Evolutionary conservation across 305 asterid genomes (phyloP), one percentile per base, ranked within the genome.

Genomic region (Ruellia speciosa): DNA sequence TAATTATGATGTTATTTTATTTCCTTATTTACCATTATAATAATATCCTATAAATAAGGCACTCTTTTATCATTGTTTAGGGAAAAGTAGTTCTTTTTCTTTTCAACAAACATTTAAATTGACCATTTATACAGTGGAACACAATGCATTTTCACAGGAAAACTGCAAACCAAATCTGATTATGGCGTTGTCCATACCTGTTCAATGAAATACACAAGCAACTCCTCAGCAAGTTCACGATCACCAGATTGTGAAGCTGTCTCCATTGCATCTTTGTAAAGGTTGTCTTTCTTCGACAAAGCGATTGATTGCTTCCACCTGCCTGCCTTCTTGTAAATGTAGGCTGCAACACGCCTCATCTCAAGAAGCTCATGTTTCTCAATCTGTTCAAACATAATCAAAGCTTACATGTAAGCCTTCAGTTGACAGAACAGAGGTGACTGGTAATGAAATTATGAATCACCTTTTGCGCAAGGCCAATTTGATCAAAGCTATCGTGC

Each of bases 301-400:
- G 97, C 94, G 78, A 93, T 93, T 16, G 97, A 93, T 63, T 79
- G 96, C 81, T 81, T 89, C 99, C 99, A 93, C 66, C 99, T 81
- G 52, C 99, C 99, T n/a, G 97, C 99, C 79, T 86, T 93, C 84
- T 93, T 93, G 79, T 93, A 93, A 55, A 93, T 93, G 72, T 87
- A 89, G 39, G 99, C 95, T 52, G 99, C 96, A 70, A 89, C 99
- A 63, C 99, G 97, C 73, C 99, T 83, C 99, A 93, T 93, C 83
- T 93, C 99, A 67, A 93, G 96, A 63, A 93, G 95, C 80, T 93
- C 99, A 19, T 93, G 99, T 69, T 93, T 93, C 94, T 93, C 99
- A 49, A 86, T 85, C 99, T 93, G 88, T 52, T 46, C 60, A 60
- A 60, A 70, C 60, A 64, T 49, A 63, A 75, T 12, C 28, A 35